phyloP scores from a whole-genome alignment of 2,329 filamentous ascomycete species.

The Neopestalotiopsis sp. region DNA sequence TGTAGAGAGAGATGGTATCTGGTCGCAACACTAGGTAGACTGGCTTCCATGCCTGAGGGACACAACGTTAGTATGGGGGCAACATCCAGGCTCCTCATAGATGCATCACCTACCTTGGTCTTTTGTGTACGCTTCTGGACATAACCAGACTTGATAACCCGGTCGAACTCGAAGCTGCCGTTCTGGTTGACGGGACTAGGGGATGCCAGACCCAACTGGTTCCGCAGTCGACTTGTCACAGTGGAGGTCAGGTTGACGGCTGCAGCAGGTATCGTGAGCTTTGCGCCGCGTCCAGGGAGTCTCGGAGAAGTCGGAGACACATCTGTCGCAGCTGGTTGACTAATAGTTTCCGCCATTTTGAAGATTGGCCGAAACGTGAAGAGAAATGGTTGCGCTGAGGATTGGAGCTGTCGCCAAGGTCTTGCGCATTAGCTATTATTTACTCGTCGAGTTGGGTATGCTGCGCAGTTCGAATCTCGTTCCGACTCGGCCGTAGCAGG shows the following conservation, averaged over 20 bases:
- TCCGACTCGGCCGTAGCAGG: not conserved
- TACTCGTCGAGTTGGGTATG: not conserved
- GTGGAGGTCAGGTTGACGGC: slow-evolving; percentile 31
- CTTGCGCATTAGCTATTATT: slow-evolving; percentile 15
- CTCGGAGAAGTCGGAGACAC: slow-evolving; percentile 25
- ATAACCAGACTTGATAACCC: slow-evolving; percentile 87
- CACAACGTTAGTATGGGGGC: not conserved
- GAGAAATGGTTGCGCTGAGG: not conserved
- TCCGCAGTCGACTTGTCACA: slow-evolving; percentile 37
- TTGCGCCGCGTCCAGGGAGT: slow-evolving; percentile 32
- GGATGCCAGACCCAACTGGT: slow-evolving; percentile 62
- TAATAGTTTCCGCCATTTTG: slow-evolving; percentile 34
- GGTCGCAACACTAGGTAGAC: slow-evolving; percentile 90
- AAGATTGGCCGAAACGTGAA: not conserved
- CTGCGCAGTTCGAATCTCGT: not conserved
- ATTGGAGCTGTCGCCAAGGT: not conserved
- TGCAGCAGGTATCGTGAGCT: slow-evolving; percentile 31
- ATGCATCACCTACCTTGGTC: slow-evolving; percentile 72
- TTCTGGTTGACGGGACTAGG: slow-evolving; percentile 92
- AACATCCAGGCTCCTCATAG: no score
- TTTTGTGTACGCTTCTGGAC: slow-evolving; percentile 89
- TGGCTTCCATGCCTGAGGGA: slow-evolving; percentile 80
- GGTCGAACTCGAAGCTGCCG: slow-evolving; percentile 94
- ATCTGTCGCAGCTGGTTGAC: slow-evolving; percentile 24
- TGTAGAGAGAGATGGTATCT: slow-evolving; percentile 91